These are phyloP conservation scores for Echeveria elegans DNA, from an alignment of 164 flowering plant species.

Conservation along the genomic window DNA sequence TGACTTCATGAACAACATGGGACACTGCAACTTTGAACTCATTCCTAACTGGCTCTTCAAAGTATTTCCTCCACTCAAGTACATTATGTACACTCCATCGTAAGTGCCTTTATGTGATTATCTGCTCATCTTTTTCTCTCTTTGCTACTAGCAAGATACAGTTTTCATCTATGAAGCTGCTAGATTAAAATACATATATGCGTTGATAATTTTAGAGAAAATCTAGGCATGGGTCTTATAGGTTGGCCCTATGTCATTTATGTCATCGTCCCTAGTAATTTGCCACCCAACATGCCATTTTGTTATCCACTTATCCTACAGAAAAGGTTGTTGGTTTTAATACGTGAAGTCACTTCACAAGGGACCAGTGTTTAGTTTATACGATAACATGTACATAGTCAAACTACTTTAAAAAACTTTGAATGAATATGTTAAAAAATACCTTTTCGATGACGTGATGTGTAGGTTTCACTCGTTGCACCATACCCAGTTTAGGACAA, in stretches of 20 bases:
- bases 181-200: no score
- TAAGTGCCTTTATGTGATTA: not conserved
- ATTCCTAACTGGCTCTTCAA: conserved; percentile 13
- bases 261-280: not conserved
- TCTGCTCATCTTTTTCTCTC: not conserved
- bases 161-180: no score
- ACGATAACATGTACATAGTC: no score
- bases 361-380: no score
- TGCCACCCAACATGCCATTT: not conserved
- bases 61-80: conserved; percentile 14
- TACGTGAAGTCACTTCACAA: no score
- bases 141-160: no score
- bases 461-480: conserved; percentile 47
- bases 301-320: no score
- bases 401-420: no score
- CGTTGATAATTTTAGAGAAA: no score
- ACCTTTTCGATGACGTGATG: not conserved
- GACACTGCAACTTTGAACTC: conserved; percentile 19
- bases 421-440: no score
- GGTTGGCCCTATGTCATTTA: not conserved
- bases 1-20: conserved; percentile 20
- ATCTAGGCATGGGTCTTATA: not conserved
- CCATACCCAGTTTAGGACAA: conserved; percentile 45
- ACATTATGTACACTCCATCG: conserved; percentile 18
- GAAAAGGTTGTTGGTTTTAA: no score